phyloP scores from a whole-genome alignment of 139 green algal genomes.

The Haematococcus lacustris region DNA sequence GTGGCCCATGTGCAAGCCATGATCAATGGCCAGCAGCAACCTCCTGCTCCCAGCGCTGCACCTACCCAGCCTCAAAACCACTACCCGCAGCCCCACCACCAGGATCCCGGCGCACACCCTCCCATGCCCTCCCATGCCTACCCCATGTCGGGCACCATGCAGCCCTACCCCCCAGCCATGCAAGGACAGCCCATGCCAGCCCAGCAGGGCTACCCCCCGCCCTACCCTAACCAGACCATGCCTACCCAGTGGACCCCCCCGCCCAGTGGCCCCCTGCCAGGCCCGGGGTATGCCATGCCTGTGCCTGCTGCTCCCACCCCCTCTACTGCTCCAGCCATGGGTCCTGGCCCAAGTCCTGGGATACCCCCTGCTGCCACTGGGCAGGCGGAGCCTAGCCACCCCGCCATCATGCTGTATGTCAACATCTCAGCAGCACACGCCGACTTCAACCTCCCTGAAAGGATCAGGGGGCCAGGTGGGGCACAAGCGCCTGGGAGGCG shows the following conservation, averaged over 20 bases:
- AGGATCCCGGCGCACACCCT: neutral
- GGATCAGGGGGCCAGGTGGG: constrained; percentile 3
- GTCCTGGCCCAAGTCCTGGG: too few species aligned
- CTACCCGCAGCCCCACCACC: neutral
- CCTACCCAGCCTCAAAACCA: neutral
- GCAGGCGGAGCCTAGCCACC: neutral
- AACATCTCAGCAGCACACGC: neutral
- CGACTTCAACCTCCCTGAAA: constrained; percentile 6
- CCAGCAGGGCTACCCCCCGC: too few species aligned
- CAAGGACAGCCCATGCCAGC: neutral
- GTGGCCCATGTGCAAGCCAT: neutral
- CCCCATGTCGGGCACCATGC: neutral
- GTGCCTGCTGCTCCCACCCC: too few species aligned
- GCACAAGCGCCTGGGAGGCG: neutral
- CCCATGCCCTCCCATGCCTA: neutral
- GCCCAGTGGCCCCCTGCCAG: too few species aligned
- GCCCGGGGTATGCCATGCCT: too few species aligned
- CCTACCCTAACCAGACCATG: too few species aligned
- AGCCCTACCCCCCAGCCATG: too few species aligned
- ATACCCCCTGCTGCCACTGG: too few species aligned
- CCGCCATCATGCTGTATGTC: constrained; percentile 2
- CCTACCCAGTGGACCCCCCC: too few species aligned
- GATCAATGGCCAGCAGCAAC: neutral
- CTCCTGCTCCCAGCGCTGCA: neutral
- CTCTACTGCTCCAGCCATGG: too few species aligned